Conservation (phyloP, 176 grass and related monocot genomes). For the Urochloa ruziziensis region DNA sequence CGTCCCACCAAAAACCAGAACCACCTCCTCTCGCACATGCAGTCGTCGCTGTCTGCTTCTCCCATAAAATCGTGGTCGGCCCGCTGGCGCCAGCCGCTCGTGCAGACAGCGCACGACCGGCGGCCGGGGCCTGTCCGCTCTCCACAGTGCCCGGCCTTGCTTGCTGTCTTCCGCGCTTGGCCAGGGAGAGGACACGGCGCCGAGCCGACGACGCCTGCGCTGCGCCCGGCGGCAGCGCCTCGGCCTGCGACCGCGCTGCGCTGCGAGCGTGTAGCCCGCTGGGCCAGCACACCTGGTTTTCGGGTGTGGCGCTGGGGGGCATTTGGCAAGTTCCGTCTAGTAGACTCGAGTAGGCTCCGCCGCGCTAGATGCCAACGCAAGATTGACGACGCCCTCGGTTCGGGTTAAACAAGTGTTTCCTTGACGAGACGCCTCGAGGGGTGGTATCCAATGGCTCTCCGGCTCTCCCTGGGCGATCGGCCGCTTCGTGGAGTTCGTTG, state of each 20-base stretch:
- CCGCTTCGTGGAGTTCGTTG: constrained; percentile 13
- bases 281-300: not conserved
- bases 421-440: not conserved
- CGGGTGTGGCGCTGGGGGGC: not conserved
- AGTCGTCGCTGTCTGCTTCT: not conserved
- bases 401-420: not conserved
- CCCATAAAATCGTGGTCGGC: constrained; percentile 33
- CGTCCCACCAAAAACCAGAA: not conserved
- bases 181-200: not conserved
- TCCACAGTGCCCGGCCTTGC: not conserved
- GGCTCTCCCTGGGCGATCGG: too few species aligned
- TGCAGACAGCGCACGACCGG: not conserved
- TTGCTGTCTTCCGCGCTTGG: not conserved
- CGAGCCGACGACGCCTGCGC: not conserved
- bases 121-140: not conserved
- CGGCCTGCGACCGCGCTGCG: not conserved
- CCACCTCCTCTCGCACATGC: not conserved
- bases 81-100: constrained; percentile 15
- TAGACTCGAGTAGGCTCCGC: too few species aligned
- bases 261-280: not conserved
- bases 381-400: not conserved
- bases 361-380: not conserved
- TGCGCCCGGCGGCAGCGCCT: not conserved
- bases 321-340: not conserved
- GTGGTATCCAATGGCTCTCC: not conserved